Evolutionary conservation across 83 land plant genomes (phyloP).

Genomic region (Picea engelmannii): DNA sequence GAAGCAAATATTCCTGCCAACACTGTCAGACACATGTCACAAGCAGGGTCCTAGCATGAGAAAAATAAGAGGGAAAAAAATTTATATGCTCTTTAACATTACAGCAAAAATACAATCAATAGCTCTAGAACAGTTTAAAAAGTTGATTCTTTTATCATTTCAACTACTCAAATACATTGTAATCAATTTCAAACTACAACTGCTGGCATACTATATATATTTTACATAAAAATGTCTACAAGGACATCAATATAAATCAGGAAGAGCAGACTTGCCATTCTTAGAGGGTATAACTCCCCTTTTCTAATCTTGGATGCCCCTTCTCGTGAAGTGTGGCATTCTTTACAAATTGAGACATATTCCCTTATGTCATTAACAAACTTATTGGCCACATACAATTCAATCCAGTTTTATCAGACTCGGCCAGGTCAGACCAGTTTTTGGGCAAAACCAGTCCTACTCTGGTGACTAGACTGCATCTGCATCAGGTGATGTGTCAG

Average conservation of each 20-base stretch:
- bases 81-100: neutral
- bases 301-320: neutral
- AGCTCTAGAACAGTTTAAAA: too few relatives aligned
- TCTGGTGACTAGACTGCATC: too few relatives aligned
- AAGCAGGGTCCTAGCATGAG: slow-evolving; percentile 5
- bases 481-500: too few relatives aligned
- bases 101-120: neutral
- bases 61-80: neutral
- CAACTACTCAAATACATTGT: neutral
- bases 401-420: too few relatives aligned
- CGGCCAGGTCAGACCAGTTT: too few relatives aligned
- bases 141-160: too few relatives aligned
- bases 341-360: neutral
- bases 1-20: slow-evolving; percentile 17
- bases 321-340: neutral
- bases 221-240: neutral
- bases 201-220: neutral
- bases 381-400: neutral
- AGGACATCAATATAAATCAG: neutral
- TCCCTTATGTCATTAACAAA: neutral
- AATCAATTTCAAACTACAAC: neutral
- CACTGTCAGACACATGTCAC: slow-evolving; percentile 5
- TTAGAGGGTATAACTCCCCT: neutral
- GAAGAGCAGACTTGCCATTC: neutral
- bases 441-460: too few relatives aligned